A percentile compares a stretch with the other conserved stretches of the same genome.
Conservation (phyloP, 768 basidiomycete genomes). For the Myochromella boudieri region DNA sequence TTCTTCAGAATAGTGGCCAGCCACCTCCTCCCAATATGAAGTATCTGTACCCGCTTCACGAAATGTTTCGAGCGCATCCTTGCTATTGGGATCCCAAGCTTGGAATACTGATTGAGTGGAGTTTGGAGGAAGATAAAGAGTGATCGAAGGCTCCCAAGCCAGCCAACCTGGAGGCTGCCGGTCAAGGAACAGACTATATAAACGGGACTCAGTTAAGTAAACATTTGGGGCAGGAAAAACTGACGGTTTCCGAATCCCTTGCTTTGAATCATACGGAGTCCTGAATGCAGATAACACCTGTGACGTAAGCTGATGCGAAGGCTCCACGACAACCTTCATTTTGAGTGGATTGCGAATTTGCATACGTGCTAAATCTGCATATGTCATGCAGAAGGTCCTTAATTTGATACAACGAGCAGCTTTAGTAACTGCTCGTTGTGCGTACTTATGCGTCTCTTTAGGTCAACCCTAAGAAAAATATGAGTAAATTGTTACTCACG, state of each 20-base stretch:
- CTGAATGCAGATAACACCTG: slow-evolving; percentile 58
- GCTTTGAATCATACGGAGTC: slow-evolving; percentile 40
- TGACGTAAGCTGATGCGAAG: slow-evolving; percentile 51
- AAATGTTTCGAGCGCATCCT: slow-evolving; percentile 49
- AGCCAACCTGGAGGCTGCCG: slow-evolving; percentile 66
- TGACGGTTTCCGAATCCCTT: slow-evolving; percentile 42
- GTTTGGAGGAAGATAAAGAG: slow-evolving; percentile 50
- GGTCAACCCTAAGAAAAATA: slow-evolving; percentile 3
- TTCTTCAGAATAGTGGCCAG: slow-evolving; percentile 75
- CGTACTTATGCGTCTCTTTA: slow-evolving; percentile 47
- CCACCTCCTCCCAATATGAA: slow-evolving; percentile 68
- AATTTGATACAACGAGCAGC: slow-evolving; percentile 76
- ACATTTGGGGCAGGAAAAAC: slow-evolving; percentile 18
- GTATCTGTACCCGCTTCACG: slow-evolving; percentile 44
- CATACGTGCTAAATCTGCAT: slow-evolving; percentile 60
- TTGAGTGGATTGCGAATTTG: slow-evolving; percentile 70
- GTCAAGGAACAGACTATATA: slow-evolving; percentile 51
- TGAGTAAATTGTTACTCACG: slow-evolving; percentile 34
- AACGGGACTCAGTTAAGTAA: not conserved
- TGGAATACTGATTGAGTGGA: slow-evolving; percentile 47
- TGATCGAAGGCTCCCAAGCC: slow-evolving; percentile 51
- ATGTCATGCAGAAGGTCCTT: slow-evolving; percentile 61
- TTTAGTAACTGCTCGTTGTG: slow-evolving; percentile 77
- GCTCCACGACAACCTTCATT: slow-evolving; percentile 45
- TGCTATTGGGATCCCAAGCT: slow-evolving; percentile 58